Evolutionary conservation across 371 early-diverging fungal species (phyloP).

Genomic region (Mucor irregularis): DNA sequence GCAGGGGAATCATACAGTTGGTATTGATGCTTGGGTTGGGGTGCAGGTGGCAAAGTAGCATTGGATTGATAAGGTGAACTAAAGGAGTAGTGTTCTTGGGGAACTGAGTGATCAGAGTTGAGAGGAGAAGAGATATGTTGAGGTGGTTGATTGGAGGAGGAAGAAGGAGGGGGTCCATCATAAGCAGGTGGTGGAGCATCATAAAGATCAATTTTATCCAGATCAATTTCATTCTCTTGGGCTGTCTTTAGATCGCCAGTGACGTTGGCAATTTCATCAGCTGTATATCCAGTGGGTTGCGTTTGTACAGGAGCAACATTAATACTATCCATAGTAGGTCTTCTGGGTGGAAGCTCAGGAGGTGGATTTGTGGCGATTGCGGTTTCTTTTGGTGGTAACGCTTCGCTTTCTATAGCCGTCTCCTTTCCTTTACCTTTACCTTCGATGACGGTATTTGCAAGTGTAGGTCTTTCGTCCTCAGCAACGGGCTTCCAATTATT

Average conservation of each 20-base stretch:
- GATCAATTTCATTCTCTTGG: slow-evolving; percentile 21
- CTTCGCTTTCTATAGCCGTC: too few species aligned
- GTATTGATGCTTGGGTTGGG: slow-evolving; percentile 7
- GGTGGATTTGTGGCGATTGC: neutral
- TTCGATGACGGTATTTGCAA: slow-evolving; percentile 9
- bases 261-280: slow-evolving; percentile 20
- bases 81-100: slow-evolving; percentile 3
- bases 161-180: slow-evolving; percentile 4
- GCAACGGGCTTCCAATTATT: slow-evolving; percentile 42
- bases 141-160: slow-evolving; percentile 3
- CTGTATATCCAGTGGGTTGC: slow-evolving; percentile 14
- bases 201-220: slow-evolving; percentile 35
- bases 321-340: slow-evolving; percentile 1
- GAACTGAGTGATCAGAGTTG: slow-evolving; percentile 5
- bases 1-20: slow-evolving; percentile 20
- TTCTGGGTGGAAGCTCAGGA: slow-evolving; percentile 21
- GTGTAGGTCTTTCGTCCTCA: slow-evolving; percentile 42
- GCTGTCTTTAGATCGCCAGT: slow-evolving; percentile 30
- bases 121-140: slow-evolving; percentile 4
- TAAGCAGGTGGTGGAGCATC: slow-evolving; percentile 48
- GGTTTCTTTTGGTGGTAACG: slow-evolving; percentile 2
- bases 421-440: slow-evolving; percentile 16
- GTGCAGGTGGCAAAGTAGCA: slow-evolving; percentile 11
- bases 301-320: neutral
- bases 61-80: slow-evolving; percentile 25